Base-by-base conservation (phyloP, 768 basidiomycete species). In the Scleroderma citrinum region DNA sequence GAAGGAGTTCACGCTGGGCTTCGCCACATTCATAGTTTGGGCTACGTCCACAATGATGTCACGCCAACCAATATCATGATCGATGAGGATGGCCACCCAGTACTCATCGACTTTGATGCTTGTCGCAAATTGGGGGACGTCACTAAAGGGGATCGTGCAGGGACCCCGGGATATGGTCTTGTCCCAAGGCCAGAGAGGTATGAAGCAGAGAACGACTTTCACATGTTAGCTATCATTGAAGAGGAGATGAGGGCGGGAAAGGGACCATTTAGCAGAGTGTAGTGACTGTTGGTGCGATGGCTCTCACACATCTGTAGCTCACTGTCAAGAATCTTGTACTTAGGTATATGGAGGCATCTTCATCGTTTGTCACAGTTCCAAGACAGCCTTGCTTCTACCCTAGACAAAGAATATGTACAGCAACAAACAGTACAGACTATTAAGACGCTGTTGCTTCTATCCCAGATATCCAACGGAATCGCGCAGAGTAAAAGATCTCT, bases 11-110 rank as follows among this genome's bases (percentile, higher is more conserved):
- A 29, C 6, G 48, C 46, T 7, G 64, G 56, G 7, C 34, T 66
- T 11, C 26, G 43, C 17, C 54, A 55, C 39, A 44, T 66, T 20
- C 63, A 63, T 45, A 48, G 31, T 20, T 50, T 56, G 34, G 63
- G 58, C 30, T 51, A 58, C n/a, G 61, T 63, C 32, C 58, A 62
- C 44, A 55, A 62, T 40, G 63, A 66, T 49, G 54, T 64, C 34
- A 63, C 58, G 35, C 60, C 58, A 8, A 38, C 31, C 19, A 62
- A 64, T 35, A 59, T 66, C 44, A 60, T 60, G 60, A 47, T 64
- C 11, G 54, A 59, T 37, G 57, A 55, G 3, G 47, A 43, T 16
- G 58, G 57, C 10, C 29, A 35, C 40, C 40, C 60, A 16, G 50
- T 66, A 36, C 56, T 61, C 35, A 61, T 63, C 41, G 61, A 64